Evolutionary conservation across 305 asterid genomes (phyloP).

Genomic region (Fraxinus baroniana): DNA sequence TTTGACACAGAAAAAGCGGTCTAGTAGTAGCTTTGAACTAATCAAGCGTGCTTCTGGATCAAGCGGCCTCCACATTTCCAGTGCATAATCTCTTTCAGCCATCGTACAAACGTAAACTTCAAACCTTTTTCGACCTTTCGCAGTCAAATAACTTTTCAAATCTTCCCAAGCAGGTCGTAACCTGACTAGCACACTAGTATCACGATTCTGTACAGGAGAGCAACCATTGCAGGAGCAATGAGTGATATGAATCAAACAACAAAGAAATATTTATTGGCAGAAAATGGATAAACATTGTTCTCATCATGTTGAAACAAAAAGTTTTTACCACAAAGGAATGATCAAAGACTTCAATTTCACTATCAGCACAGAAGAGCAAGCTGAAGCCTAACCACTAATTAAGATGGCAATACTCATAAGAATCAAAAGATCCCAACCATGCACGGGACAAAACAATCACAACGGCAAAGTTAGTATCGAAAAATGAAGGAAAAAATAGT

Average conservation of each 20-base stretch:
- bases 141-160: constrained; percentile 76
- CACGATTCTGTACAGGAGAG: constrained; percentile 69
- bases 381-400: constrained; percentile 7
- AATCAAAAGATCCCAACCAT: background rate
- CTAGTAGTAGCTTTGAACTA: constrained; percentile 58
- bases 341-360: background rate
- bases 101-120: constrained; percentile 96
- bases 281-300: too few relatives aligned
- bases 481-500: background rate
- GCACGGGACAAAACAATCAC: constrained; percentile 5
- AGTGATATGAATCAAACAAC: background rate
- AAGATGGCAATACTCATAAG: background rate
- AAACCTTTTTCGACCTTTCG: constrained; percentile 94
- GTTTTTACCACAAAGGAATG: background rate
- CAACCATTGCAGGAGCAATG: constrained; percentile 28
- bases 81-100: constrained; percentile 98
- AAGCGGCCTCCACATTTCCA: constrained; percentile 98
- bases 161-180: constrained; percentile 99
- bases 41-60: constrained; percentile 84
- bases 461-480: background rate
- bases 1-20: constrained; percentile 91
- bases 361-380: background rate
- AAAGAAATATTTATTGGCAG: too few relatives aligned
- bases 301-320: background rate
- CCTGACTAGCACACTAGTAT: constrained; percentile 93